These are phyloP conservation scores for Pythium scleroteichum DNA, from an alignment of 352 stramenopile genomes.

Conservation along the genomic window DNA sequence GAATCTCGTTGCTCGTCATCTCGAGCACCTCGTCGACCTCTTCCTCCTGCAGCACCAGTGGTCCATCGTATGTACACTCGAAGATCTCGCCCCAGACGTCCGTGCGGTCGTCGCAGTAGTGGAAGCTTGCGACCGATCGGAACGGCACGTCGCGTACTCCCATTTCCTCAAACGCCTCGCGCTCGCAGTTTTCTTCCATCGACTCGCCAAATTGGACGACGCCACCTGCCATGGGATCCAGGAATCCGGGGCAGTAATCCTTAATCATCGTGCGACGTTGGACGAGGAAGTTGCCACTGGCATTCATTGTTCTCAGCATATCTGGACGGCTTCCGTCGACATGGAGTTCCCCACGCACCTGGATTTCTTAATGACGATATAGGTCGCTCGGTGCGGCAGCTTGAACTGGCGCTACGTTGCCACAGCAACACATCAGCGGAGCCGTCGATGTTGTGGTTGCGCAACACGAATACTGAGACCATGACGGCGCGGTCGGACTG, in stretches of 20 bases:
- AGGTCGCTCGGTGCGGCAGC: constrained; percentile 80
- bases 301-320: too few species aligned
- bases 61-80: constrained; percentile 72
- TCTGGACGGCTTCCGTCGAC: too few species aligned
- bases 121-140: constrained; percentile 57
- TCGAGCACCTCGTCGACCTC: constrained; percentile 80
- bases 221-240: constrained; percentile 82
- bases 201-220: constrained; percentile 80
- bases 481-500: constrained; percentile 82
- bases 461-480: constrained; percentile 33
- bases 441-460: neutral
- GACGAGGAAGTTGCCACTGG: constrained; percentile 79
- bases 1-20: constrained; percentile 74
- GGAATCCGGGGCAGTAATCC: constrained; percentile 85
- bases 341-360: constrained; percentile 35
- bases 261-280: constrained; percentile 87
- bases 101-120: constrained; percentile 61
- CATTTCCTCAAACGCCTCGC: constrained; percentile 86
- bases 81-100: constrained; percentile 80
- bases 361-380: constrained; percentile 85
- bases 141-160: constrained; percentile 65
- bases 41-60: constrained; percentile 63
- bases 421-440: neutral
- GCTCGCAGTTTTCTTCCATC: constrained; percentile 61
- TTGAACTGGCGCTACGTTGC: constrained; percentile 74